Base-by-base conservation (phyloP, 2,329 filamentous ascomycete genomes). In the Sphaerulina populicola region DNA sequence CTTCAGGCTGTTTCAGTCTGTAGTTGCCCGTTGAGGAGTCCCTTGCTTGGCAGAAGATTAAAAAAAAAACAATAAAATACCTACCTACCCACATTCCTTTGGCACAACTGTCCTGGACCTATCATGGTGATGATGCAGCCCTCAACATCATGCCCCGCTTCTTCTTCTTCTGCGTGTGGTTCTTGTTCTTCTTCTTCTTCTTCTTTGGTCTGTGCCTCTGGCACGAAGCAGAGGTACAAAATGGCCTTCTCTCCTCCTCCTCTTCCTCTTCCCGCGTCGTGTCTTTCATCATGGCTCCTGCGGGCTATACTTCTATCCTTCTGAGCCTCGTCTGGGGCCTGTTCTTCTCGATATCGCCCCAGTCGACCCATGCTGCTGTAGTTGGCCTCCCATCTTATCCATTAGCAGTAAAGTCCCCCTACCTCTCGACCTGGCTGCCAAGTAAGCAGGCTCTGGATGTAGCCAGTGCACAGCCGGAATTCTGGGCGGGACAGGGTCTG, bases 361-460 rank as follows among this genome's bases (percentile, higher is more conserved):
- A 4, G 8, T n/a, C 31, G 10, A 10, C 12, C 7, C 10, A 9
- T 8, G 31, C 53, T 9, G 52, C 46, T 36, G 47, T 36, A 12
- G 51, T 50, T n/a, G 41, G 18, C 12, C 44, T 61, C 3, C 59
- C 59, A 21, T 61, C 59, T 0, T 61, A 58, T 30, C 57, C 64
- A 4, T 53, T 66, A 12, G 65, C 65, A 9, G 65, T 66, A 23
- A 63, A 62, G 40, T 64, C 58, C 23, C 65, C 65, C 2, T 68
- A 67, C 33, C 52, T 68, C 2, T 67, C 62, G 1, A 59, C 66
- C 23, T 69, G 67, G 66, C 58, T 69, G 1, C 64, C 65, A 6
- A 61, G 64, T n/a, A 53, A 60, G 15, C 47, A 58, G 33, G 53
- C 63, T 0, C 42, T 50, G 2, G 57, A 64, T 49, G 47, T 63